Conservation (phyloP, 257 asterid species). For the Solanum phureja region DNA sequence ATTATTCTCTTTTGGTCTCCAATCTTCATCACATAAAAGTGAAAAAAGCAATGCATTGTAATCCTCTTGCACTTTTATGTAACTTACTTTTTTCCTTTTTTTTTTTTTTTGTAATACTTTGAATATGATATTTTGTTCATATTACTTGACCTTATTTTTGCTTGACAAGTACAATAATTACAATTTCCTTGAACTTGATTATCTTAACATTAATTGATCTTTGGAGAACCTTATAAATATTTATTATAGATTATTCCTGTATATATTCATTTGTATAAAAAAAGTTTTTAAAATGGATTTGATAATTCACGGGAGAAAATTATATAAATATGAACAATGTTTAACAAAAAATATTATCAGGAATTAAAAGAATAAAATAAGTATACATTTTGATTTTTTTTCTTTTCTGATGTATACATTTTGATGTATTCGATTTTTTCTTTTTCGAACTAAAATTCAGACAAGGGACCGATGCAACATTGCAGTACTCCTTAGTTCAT, state of each 20-base stretch:
- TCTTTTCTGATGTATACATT: too few species aligned
- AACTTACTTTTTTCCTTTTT: not conserved
- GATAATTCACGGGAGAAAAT: not conserved
- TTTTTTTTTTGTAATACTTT: not conserved
- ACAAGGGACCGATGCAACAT: not conserved
- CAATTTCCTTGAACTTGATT: not conserved
- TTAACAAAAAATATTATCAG: not conserved
- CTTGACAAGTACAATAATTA: not conserved
- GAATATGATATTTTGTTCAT: not conserved
- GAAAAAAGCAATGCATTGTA: not conserved
- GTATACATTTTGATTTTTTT: too few species aligned
- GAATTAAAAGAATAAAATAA: not conserved
- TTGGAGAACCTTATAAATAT: not conserved
- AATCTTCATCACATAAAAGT: not conserved
- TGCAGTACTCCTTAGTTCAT: not conserved
- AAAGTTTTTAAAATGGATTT: not conserved
- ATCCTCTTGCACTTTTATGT: not conserved
- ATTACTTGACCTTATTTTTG: not conserved
- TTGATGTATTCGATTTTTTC: not conserved
- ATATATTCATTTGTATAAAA: too few species aligned
- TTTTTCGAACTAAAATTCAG: not conserved
- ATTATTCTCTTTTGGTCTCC: not conserved
- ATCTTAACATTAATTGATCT: not conserved
- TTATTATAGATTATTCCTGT: not conserved
- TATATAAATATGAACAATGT: not conserved